phyloP scores from a whole-genome alignment of 1,284 basidiomycete genomes.

The Malassezia globosa region DNA sequence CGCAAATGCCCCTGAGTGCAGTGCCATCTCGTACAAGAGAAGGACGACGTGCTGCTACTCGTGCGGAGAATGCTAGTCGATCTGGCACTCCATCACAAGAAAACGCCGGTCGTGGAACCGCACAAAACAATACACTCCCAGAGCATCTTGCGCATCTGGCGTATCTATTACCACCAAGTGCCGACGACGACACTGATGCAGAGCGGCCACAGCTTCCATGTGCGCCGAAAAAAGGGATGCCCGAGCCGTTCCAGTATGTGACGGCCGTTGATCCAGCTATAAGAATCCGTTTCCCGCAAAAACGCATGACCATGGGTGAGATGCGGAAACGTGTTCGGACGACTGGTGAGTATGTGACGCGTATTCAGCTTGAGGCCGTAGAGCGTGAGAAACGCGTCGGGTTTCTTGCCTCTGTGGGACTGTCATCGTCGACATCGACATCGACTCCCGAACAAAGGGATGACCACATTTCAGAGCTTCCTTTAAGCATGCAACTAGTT shows the following conservation, averaged over 20 bases:
- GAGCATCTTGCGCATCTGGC: constrained; percentile 84
- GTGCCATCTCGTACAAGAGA: constrained; percentile 14
- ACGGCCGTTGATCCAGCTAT: constrained; percentile 64
- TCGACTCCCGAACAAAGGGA: background rate
- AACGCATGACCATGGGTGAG: constrained; percentile 83
- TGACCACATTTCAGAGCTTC: constrained; percentile 9
- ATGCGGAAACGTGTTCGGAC: constrained; percentile 91
- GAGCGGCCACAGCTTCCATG: constrained; percentile 2
- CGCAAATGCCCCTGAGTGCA: constrained; percentile 6
- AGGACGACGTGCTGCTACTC: background rate
- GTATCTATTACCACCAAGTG: constrained; percentile 68
- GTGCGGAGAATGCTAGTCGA: constrained; percentile 19
- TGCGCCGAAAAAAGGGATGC: constrained; percentile 7
- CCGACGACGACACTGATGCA: background rate
- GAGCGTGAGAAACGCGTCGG: constrained; percentile 44
- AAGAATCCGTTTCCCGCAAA: constrained; percentile 83
- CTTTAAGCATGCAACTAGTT: constrained; percentile 38
- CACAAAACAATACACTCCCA: constrained; percentile 57
- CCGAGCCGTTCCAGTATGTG: constrained; percentile 27
- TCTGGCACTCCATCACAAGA: constrained; percentile 27
- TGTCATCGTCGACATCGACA: background rate
- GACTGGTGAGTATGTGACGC: constrained; percentile 70
- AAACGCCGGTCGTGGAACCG: background rate
- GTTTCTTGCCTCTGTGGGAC: constrained; percentile 54
- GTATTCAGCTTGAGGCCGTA: constrained; percentile 48